Evolutionary conservation across 177 flowering plant genomes (phyloP).

Genomic region (Vitis hybrid): DNA sequence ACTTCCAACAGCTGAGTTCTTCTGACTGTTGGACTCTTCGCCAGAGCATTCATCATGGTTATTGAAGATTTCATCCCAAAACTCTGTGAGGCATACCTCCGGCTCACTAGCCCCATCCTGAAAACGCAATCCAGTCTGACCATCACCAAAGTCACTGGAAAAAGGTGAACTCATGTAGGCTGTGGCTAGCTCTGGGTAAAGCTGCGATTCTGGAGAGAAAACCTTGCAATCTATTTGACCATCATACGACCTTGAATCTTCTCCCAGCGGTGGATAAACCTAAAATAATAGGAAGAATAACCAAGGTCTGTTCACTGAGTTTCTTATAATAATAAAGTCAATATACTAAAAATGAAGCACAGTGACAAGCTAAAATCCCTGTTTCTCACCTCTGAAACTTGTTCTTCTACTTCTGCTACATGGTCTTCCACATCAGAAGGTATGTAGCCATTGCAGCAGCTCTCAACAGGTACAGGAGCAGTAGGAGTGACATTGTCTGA

Average conservation of each 20-base stretch:
- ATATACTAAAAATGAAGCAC: neutral
- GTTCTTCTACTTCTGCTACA: slow-evolving; percentile 24
- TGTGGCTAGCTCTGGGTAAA: slow-evolving; percentile 9
- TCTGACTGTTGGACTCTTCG: slow-evolving; percentile 26
- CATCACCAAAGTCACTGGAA: slow-evolving; percentile 44
- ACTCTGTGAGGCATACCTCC: slow-evolving; percentile 34
- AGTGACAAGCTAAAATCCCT: neutral
- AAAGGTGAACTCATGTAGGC: slow-evolving; percentile 37
- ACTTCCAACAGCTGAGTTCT: slow-evolving; percentile 16
- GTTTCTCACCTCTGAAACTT: slow-evolving; percentile 25
- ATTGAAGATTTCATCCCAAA: slow-evolving; percentile 31
- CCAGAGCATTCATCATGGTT: slow-evolving; percentile 22
- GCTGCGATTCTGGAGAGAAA: slow-evolving; percentile 18
- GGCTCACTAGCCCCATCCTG: slow-evolving; percentile 45
- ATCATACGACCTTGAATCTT: slow-evolving; percentile 5
- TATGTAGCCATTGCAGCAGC: slow-evolving; percentile 25
- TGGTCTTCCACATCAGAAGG: slow-evolving; percentile 37
- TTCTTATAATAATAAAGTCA: neutral
- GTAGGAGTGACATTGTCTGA: slow-evolving; percentile 19
- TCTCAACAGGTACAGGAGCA: slow-evolving; percentile 21
- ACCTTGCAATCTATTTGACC: slow-evolving; percentile 20
- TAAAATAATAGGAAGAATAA: slow-evolving; percentile 1
- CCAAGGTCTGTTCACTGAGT: neutral
- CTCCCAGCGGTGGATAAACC: slow-evolving; percentile 16
- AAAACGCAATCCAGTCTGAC: slow-evolving; percentile 29